phyloP scores from a whole-genome alignment of 768 basidiomycete genomes.

The Dioszegia hungarica region DNA sequence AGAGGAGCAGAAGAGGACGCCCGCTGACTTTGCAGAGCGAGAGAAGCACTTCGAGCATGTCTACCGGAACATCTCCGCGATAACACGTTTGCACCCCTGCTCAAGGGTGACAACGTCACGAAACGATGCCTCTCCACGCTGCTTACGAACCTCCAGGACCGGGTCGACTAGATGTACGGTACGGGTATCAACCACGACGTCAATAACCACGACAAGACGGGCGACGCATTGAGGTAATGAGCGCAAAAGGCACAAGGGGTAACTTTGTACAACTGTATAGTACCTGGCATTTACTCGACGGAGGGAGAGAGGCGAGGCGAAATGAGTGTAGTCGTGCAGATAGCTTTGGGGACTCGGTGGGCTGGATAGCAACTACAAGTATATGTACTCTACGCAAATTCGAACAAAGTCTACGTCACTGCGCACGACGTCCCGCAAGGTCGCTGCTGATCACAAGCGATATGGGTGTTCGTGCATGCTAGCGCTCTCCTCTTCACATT shows the following conservation, averaged over 20 bases:
- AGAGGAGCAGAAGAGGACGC: background rate
- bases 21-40: slow-evolving; percentile 59
- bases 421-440: background rate
- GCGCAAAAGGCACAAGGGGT: too few relatives aligned
- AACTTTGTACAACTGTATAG: too few relatives aligned
- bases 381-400: too few relatives aligned
- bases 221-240: too few relatives aligned
- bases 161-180: slow-evolving; percentile 20
- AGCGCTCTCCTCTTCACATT: too few relatives aligned
- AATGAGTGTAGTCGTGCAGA: too few relatives aligned
- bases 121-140: slow-evolving; percentile 47
- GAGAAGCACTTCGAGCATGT: slow-evolving; percentile 91
- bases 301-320: too few relatives aligned
- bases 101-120: slow-evolving; percentile 99
- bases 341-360: too few relatives aligned
- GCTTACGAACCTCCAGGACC: slow-evolving; percentile 40
- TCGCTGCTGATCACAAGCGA: background rate
- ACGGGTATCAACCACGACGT: too few relatives aligned
- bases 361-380: background rate
- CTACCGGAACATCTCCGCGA: slow-evolving; percentile 92
- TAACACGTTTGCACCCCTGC: slow-evolving; percentile 80
- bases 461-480: too few relatives aligned
- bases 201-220: background rate
- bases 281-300: too few relatives aligned
- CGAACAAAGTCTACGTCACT: too few relatives aligned